phyloP scores from a whole-genome alignment of 2,329 filamentous ascomycete species.

The Ascocoryne sarcoides region DNA sequence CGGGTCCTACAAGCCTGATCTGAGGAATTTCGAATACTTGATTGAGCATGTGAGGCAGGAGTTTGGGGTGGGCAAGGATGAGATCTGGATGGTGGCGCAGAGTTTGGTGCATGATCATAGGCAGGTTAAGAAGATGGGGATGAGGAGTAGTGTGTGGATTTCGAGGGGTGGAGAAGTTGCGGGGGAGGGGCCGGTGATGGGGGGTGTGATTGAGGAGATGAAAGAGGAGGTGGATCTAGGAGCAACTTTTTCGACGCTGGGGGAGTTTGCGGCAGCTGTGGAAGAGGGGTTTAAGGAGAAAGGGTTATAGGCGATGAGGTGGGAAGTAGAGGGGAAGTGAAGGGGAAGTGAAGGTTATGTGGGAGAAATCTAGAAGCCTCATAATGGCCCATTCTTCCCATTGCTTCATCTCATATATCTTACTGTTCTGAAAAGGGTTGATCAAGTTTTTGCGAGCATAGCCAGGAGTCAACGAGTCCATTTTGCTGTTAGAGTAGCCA shows the following conservation, averaged over 20 bases:
- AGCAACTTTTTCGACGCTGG: slow-evolving; percentile 9
- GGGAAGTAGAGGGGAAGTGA: no score
- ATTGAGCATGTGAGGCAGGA: slow-evolving; percentile 41
- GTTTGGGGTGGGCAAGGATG: slow-evolving; percentile 46
- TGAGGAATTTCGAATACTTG: slow-evolving; percentile 58
- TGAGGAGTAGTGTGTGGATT: slow-evolving; percentile 54
- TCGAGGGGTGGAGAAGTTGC: slow-evolving; percentile 29
- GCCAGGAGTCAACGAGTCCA: no score
- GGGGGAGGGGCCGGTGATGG: slow-evolving; percentile 3
- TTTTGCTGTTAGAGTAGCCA: no score
- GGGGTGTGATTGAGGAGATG: slow-evolving; percentile 1
- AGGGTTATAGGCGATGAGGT: no score
- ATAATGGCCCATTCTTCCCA: no score
- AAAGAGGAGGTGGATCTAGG: slow-evolving; percentile 7
- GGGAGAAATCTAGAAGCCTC: no score
- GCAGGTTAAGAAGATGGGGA: slow-evolving; percentile 48
- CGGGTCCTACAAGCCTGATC: slow-evolving; percentile 61
- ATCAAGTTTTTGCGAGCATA: no score
- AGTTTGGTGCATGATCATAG: slow-evolving; percentile 63
- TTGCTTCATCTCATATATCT: no score
- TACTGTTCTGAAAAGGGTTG: no score
- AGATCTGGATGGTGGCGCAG: slow-evolving; percentile 59
- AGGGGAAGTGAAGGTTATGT: no score
- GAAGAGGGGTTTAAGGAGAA: slow-evolving; percentile 8
- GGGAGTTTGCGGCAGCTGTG: slow-evolving; percentile 10